phyloP scores from a whole-genome alignment of 2,329 filamentous ascomycete species.

The Pseudogymnoascus sp. region DNA sequence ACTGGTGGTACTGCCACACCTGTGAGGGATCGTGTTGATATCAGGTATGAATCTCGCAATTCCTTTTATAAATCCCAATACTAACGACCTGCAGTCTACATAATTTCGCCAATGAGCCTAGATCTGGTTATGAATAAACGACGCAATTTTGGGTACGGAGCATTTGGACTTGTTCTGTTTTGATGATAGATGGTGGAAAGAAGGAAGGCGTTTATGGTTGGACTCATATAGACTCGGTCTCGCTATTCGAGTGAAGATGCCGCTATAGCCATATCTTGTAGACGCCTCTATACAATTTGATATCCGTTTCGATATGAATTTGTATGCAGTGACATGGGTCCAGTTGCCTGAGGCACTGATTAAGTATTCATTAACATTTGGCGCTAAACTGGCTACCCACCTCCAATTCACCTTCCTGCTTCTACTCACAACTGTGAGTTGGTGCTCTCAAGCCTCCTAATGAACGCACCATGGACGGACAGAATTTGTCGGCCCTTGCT shows the following conservation, averaged over 20 bases:
- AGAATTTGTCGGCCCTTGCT: too few relatives aligned
- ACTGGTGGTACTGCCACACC: conserved; percentile 19
- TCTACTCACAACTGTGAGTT: too few relatives aligned
- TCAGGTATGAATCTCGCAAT: conserved; percentile 22
- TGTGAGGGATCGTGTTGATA: conserved; percentile 30
- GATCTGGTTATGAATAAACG: conserved; percentile 23
- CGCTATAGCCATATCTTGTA: conserved; percentile 4
- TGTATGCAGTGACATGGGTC: background rate
- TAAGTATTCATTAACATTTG: background rate
- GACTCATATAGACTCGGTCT: conserved; percentile 3
- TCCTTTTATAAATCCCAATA: background rate
- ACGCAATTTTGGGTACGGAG: conserved; percentile 4
- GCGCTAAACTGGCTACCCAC: background rate
- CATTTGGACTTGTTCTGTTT: conserved; percentile 6
- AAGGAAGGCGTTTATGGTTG: conserved; percentile 5
- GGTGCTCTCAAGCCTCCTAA: too few relatives aligned
- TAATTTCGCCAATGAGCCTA: conserved; percentile 25
- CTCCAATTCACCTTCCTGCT: background rate
- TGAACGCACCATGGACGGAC: too few relatives aligned
- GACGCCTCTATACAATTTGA: conserved; percentile 6
- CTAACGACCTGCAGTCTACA: conserved; percentile 20
- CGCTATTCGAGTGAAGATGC: conserved; percentile 8
- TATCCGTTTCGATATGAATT: conserved; percentile 2
- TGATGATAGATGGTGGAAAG: conserved; percentile 6
- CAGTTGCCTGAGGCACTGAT: background rate